Evolutionary conservation across 2,329 filamentous ascomycete genomes (phyloP).

Genomic region (Claviceps quebecensis): DNA sequence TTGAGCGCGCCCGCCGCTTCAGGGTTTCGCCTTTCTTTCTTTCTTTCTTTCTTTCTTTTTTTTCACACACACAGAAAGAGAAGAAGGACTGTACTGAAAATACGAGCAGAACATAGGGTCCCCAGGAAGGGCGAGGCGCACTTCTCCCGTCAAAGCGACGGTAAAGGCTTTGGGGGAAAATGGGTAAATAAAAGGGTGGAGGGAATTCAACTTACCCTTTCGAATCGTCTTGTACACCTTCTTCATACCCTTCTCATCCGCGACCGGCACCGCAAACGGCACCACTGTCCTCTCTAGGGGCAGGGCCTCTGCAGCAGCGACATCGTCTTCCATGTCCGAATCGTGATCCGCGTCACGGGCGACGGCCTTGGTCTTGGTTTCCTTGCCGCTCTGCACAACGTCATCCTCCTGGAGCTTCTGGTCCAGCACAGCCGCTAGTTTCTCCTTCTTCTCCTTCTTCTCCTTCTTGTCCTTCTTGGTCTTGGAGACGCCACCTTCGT

Average conservation of each 20-base stretch:
- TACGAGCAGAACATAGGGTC: too few species aligned
- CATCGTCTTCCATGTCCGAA: slow-evolving; percentile 32
- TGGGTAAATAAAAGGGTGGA: slow-evolving; percentile 1
- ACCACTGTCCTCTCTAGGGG: slow-evolving; percentile 49
- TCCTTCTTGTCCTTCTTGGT: slow-evolving; percentile 46
- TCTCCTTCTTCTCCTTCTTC: slow-evolving; percentile 63
- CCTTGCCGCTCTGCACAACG: slow-evolving; percentile 23
- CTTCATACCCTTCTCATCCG: slow-evolving; percentile 62
- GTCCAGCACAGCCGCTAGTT: slow-evolving; percentile 51
- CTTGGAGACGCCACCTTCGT: slow-evolving; percentile 39
- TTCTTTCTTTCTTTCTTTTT: background rate
- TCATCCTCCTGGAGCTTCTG: slow-evolving; percentile 47
- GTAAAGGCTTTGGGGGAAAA: background rate
- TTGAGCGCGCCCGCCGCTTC: background rate
- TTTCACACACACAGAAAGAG: background rate
- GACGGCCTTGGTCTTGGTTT: slow-evolving; percentile 19
- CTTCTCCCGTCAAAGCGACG: background rate
- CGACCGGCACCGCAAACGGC: slow-evolving; percentile 70
- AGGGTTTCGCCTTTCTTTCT: background rate
- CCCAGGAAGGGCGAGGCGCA: background rate
- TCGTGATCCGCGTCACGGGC: slow-evolving; percentile 25
- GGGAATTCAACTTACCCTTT: slow-evolving; percentile 32
- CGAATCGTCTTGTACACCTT: slow-evolving; percentile 43
- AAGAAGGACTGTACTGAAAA: too few species aligned
- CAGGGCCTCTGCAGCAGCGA: slow-evolving; percentile 22